Conservation (phyloP, 2,329 filamentous ascomycete genomes). For the Verticillium albo-atrum region DNA sequence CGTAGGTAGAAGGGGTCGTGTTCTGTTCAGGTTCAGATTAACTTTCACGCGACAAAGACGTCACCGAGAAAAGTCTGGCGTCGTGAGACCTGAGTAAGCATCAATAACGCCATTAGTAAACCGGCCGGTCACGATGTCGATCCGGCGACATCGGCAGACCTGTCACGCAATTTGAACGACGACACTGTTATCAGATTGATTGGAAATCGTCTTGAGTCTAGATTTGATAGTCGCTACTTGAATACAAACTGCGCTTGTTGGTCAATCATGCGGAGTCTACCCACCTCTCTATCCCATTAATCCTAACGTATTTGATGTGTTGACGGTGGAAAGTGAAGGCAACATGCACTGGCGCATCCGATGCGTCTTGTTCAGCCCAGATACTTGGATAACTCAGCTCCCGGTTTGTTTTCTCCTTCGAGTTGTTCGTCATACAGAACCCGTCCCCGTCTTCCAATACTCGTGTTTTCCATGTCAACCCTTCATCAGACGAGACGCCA, state of each 20-base stretch:
- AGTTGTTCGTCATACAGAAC: conserved; percentile 41
- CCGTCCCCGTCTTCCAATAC: conserved; percentile 39
- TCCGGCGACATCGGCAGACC: background rate
- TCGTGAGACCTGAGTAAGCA: background rate
- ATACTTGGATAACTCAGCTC: conserved; percentile 41
- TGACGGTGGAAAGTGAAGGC: conserved; percentile 38
- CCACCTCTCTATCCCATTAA: conserved; percentile 21
- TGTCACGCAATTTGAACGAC: no score
- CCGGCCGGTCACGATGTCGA: no score
- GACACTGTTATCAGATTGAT: no score
- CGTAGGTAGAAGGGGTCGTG: no score
- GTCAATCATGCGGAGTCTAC: conserved; percentile 4
- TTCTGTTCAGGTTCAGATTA: no score
- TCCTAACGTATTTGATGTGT: conserved; percentile 32
- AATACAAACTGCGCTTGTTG: background rate
- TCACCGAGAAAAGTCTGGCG: background rate
- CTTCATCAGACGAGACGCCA: conserved; percentile 28
- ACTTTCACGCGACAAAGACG: background rate
- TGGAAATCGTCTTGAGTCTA: no score
- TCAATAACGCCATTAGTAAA: background rate
- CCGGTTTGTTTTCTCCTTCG: conserved; percentile 31
- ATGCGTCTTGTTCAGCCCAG: conserved; percentile 16
- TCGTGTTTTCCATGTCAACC: conserved; percentile 29
- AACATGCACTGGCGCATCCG: conserved; percentile 22
- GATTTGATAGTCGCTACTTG: no score